Percentiles rank a stretch among this genome's conserved stretches.
phyloP scores from a whole-genome alignment of 2,329 filamentous ascomycete genomes.

The Calonectria honghensis region DNA sequence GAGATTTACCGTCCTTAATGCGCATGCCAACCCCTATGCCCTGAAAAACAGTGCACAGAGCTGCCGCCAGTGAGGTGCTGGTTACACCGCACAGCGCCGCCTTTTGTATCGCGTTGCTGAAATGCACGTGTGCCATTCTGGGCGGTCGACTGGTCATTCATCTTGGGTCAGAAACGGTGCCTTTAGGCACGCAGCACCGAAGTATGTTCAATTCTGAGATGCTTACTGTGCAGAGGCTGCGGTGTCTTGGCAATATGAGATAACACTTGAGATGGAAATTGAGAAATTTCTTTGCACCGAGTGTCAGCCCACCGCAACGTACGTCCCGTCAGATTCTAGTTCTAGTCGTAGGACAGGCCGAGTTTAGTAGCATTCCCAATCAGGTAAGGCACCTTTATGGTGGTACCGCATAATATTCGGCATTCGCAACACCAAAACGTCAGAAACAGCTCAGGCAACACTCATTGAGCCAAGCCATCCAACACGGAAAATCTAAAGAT shows the following conservation, averaged over 20 bases:
- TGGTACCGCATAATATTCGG: too few species aligned
- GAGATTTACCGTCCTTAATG: slow-evolving; percentile 6
- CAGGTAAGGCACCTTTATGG: background rate
- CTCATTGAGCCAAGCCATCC: too few species aligned
- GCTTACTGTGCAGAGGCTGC: background rate
- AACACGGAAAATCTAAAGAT: too few species aligned
- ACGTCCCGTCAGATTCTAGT: background rate
- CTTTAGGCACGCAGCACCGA: background rate
- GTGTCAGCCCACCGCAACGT: background rate
- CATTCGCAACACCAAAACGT: too few species aligned
- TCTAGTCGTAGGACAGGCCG: background rate
- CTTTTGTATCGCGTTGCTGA: background rate
- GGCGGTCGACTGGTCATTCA: background rate
- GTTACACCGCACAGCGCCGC: background rate
- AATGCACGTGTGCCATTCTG: background rate
- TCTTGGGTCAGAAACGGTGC: background rate
- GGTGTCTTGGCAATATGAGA: background rate
- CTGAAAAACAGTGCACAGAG: slow-evolving; percentile 5
- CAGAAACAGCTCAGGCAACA: too few species aligned
- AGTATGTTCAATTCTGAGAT: background rate
- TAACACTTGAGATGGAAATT: background rate
- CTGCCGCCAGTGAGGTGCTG: slow-evolving; percentile 8
- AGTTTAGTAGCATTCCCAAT: background rate
- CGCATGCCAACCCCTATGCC: slow-evolving; percentile 1
- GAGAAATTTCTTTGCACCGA: background rate